Evolutionary conservation across 169 alveolate species (phyloP).

Genomic region (Cryptosporidium meleagridis): DNA sequence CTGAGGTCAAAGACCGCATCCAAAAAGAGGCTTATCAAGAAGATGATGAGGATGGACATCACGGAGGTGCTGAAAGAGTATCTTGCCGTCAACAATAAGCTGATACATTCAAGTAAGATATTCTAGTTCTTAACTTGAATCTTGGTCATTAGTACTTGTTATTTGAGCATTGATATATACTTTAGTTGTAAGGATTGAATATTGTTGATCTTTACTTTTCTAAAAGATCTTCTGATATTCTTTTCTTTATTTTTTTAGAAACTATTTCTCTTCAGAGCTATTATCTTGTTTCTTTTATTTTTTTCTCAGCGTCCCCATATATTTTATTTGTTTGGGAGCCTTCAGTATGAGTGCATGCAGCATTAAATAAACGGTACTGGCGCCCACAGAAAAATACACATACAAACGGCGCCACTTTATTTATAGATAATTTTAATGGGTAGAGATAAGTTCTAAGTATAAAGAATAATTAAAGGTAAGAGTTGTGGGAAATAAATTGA

Average conservation of each 20-base stretch:
- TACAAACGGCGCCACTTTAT: not conserved
- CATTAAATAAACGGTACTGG: not conserved
- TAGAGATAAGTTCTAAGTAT: not conserved
- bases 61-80: slow-evolving; percentile 77
- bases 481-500: not conserved
- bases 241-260: not conserved
- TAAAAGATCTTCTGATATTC: not conserved
- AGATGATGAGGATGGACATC: slow-evolving; percentile 77
- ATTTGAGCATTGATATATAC: not conserved
- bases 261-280: not conserved
- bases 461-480: not conserved
- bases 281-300: not conserved
- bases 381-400: not conserved
- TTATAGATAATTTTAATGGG: not conserved
- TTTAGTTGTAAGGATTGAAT: not conserved
- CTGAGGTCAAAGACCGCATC: slow-evolving; percentile 65
- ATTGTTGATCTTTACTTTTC: not conserved
- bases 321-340: too few species aligned
- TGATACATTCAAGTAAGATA: not conserved
- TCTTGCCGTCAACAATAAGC: slow-evolving; percentile 77
- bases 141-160: slow-evolving; percentile 4
- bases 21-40: slow-evolving; percentile 77
- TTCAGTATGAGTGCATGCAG: not conserved
- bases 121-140: not conserved
- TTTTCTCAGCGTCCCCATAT: not conserved